Evolutionary conservation across 2,329 filamentous ascomycete species (phyloP).

Genomic region (Lasiodiplodia sp.): DNA sequence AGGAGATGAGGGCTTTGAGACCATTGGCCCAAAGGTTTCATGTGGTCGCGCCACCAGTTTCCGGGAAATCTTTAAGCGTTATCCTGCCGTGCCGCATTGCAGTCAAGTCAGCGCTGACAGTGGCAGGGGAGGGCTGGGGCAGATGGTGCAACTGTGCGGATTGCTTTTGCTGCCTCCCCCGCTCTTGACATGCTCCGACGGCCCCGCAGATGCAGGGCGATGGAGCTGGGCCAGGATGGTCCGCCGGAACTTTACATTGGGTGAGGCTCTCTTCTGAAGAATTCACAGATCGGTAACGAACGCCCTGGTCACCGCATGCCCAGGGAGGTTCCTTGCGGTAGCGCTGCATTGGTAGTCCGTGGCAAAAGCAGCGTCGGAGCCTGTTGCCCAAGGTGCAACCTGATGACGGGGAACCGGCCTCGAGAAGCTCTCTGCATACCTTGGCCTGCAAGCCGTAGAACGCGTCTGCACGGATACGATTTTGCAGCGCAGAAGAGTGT

Average conservation of each 20-base stretch:
- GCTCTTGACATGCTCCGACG: background rate
- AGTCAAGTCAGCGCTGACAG: slow-evolving; percentile 26
- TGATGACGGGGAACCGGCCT: slow-evolving; percentile 9
- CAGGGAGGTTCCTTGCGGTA: slow-evolving; percentile 3
- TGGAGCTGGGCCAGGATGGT: background rate
- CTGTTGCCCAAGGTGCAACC: slow-evolving; percentile 10
- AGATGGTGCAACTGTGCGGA: slow-evolving; percentile 5
- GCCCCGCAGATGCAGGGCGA: background rate
- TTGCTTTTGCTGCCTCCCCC: slow-evolving; percentile 8
- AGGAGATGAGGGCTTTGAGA: slow-evolving; percentile 9
- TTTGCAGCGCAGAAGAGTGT: slow-evolving; percentile 18
- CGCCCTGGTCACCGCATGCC: background rate
- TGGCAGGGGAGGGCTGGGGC: slow-evolving; percentile 8
- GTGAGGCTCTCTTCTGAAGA: background rate
- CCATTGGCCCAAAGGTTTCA: slow-evolving; percentile 21
- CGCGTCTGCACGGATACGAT: slow-evolving; percentile 15
- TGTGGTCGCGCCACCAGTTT: slow-evolving; percentile 10
- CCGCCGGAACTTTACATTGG: background rate
- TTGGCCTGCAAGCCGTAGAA: slow-evolving; percentile 10
- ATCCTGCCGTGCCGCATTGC: slow-evolving; percentile 20
- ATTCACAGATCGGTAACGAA: background rate
- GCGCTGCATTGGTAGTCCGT: slow-evolving; percentile 12
- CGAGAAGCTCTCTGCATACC: slow-evolving; percentile 14
- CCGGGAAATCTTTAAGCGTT: slow-evolving; percentile 11
- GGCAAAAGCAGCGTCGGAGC: slow-evolving; percentile 7